Evolutionary conservation across 441 rosid genomes (phyloP).

Genomic region (Adansonia rubrostipa): DNA sequence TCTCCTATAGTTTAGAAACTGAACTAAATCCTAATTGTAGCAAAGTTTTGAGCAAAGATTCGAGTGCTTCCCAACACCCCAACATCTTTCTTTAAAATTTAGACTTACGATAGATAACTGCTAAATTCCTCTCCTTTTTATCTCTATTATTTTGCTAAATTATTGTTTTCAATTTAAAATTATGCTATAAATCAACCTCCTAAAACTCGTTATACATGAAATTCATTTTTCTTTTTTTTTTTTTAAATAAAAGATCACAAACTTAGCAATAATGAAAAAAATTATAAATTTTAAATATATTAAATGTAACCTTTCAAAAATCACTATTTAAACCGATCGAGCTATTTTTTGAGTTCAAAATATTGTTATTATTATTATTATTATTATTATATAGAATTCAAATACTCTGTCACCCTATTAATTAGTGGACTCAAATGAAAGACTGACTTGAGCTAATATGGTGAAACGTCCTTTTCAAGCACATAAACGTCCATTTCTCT

Average conservation of each 20-base stretch:
- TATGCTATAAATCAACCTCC: neutral
- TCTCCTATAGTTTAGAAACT: neutral
- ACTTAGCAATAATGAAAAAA: neutral
- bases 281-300: too few species aligned
- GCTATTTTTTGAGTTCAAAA: too few species aligned
- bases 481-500: neutral
- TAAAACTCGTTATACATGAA: neutral
- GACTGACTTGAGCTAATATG: neutral
- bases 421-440: neutral
- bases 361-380: too few species aligned
- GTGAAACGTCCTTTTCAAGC: conserved; percentile 8
- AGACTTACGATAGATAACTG: neutral
- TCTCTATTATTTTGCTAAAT: neutral
- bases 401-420: neutral
- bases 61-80: neutral
- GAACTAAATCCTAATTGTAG: neutral
- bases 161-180: neutral
- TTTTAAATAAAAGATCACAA: neutral
- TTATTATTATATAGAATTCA: neutral
- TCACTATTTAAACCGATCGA: too few species aligned
- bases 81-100: neutral
- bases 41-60: neutral
- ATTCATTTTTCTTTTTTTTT: neutral
- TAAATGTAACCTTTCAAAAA: too few species aligned
- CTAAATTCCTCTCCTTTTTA: neutral